These are phyloP conservation scores for Populus deltoides DNA, from an alignment of 345 rosid species.

Conservation along the genomic window DNA sequence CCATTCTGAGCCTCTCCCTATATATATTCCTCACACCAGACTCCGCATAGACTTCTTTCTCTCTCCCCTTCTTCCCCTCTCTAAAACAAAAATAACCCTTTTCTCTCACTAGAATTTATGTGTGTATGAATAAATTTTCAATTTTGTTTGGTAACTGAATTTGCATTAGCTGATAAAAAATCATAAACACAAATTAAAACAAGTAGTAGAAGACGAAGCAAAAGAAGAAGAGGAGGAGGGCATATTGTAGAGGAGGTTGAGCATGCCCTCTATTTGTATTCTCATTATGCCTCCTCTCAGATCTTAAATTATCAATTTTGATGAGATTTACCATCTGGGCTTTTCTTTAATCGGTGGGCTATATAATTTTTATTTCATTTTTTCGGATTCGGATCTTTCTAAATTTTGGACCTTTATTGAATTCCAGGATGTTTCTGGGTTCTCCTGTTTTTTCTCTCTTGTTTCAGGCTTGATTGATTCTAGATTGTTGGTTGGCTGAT, in stretches of 20 bases:
- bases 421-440: constrained; percentile 14
- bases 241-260: constrained; percentile 52
- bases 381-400: constrained; percentile 46
- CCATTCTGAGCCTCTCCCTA: constrained; percentile 32
- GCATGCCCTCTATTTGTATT: constrained; percentile 49
- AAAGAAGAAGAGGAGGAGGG: constrained; percentile 30
- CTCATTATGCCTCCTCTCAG: constrained; percentile 58
- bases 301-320: constrained; percentile 47
- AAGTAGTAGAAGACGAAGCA: constrained; percentile 21
- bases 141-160: constrained; percentile 37
- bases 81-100: not conserved
- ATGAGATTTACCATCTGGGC: constrained; percentile 70
- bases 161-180: constrained; percentile 36
- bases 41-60: constrained; percentile 6
- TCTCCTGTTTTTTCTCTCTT: constrained; percentile 6
- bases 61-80: not conserved
- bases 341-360: constrained; percentile 64
- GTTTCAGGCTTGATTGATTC: constrained; percentile 38
- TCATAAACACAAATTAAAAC: constrained; percentile 6
- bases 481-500: constrained; percentile 26
- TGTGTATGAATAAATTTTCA: constrained; percentile 13
- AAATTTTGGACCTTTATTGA: constrained; percentile 25
- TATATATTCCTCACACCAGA: constrained; percentile 42
- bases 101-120: constrained; percentile 12
- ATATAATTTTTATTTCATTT: constrained; percentile 3